A percentile compares a stretch with the other conserved stretches of the same genome.
Evolutionary conservation across 306 rosid genomes (phyloP).

Genomic region (Pyrus pyrifolia): DNA sequence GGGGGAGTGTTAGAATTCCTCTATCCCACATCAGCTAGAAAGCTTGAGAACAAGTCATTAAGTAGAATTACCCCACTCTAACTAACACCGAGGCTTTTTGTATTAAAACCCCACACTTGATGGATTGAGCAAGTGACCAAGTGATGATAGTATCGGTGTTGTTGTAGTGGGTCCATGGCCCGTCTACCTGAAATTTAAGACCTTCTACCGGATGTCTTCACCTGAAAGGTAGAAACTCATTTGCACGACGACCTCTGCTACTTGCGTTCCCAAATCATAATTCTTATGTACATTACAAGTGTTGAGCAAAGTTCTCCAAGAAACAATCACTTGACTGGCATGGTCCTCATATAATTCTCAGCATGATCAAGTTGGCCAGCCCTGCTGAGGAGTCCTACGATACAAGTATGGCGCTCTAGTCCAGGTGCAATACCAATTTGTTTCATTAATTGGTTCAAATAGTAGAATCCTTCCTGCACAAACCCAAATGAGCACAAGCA

Average conservation of each 20-base stretch:
- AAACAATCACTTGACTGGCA: slow-evolving; percentile 24
- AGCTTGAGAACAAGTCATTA: no score
- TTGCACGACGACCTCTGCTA: slow-evolving; percentile 22
- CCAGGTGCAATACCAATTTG: slow-evolving; percentile 22
- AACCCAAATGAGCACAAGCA: slow-evolving; percentile 51
- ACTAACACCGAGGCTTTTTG: no score
- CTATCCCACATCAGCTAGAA: no score
- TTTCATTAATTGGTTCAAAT: slow-evolving; percentile 43
- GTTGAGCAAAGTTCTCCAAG: slow-evolving; percentile 33
- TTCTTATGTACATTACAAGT: slow-evolving; percentile 30
- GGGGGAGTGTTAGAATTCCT: no score
- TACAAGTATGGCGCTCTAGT: slow-evolving; percentile 33
- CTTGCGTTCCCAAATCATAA: slow-evolving; percentile 18
- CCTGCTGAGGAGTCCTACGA: slow-evolving; percentile 34
- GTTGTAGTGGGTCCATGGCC: no score
- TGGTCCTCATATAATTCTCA: slow-evolving; percentile 21
- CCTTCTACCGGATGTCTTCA: neutral
- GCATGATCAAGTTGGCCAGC: slow-evolving; percentile 34
- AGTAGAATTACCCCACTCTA: no score
- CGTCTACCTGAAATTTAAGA: no score
- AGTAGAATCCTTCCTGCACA: slow-evolving; percentile 47
- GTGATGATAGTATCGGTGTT: no score
- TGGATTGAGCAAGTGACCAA: no score
- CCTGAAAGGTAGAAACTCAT: slow-evolving; percentile 4
- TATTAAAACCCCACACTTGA: no score